Base-by-base conservation (phyloP, 225 moss, liverwort and hornwort species). In the Bryum argenteum region DNA sequence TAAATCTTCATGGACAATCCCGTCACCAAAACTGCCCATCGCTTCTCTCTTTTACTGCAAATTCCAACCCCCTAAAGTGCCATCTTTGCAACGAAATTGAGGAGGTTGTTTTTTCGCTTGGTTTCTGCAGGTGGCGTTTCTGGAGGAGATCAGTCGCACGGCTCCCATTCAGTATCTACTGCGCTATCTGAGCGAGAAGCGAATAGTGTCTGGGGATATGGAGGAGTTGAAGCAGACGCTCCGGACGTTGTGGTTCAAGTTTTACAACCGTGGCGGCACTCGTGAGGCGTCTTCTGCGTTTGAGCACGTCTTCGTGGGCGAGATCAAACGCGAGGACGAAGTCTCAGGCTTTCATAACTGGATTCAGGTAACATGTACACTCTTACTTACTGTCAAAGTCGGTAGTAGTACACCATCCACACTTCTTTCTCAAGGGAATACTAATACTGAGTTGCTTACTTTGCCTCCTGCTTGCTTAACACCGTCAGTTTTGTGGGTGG, bases 81-180 rank as follows among this genome's bases (percentile, higher is more conserved):
- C 44, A 12, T 44, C 12, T 44, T 44, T 44, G 11, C 14, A 42
- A 42, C 41, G 41, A 8, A 8, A 2, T 2, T 42, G 10, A 10
- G 8, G 41, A 8, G 41, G 41, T 42, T 42, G 41, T 42, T 2
- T 1, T 42, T 8, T n/a, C 41, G 10, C 10, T 42, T 42, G 5
- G 0, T 47, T 4, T 47, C 2, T 17, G 48, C 12, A 48, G 48
- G 62, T 59, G 53, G 80, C 92, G 24, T 98, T 98, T 62, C 69
- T 98, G 63, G 98, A 98, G 77, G 98, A 98, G 76, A 94, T 98
- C 47, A 94, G 92, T 75, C 91, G 98, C 77, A 98, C 98, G 58
- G 98, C 94, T 45, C 94, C 94, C 37, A 71, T 98, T 13, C 81
- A 92, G 74, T 98, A 98, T 48, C 51, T 98, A 53, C 71, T 84